phyloP scores from a whole-genome alignment of 257 asterid species.

The Solanum dulcamara region DNA sequence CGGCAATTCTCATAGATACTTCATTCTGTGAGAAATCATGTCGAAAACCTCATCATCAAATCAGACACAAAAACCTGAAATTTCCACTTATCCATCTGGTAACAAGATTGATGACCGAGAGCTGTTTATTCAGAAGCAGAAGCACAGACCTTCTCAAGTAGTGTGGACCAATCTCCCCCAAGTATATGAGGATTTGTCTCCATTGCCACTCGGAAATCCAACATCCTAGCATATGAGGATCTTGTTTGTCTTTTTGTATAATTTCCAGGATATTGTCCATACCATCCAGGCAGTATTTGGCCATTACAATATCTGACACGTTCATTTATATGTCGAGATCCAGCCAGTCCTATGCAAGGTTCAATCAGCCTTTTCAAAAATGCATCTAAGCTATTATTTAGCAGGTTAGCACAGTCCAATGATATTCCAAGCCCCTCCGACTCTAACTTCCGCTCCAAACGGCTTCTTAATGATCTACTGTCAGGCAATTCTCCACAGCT shows the following conservation, averaged over 20 bases:
- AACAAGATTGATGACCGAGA: background rate
- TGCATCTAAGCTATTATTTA: constrained; percentile 55
- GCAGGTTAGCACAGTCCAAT: constrained; percentile 47
- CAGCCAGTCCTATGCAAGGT: constrained; percentile 51
- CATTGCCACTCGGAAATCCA: constrained; percentile 72
- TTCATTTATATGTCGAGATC: constrained; percentile 15
- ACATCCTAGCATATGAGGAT: constrained; percentile 18
- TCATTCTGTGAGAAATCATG: background rate
- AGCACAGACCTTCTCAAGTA: constrained; percentile 54
- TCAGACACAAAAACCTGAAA: background rate
- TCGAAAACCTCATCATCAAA: background rate
- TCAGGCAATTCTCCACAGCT: constrained; percentile 45
- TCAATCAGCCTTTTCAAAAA: constrained; percentile 54
- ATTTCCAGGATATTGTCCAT: constrained; percentile 7
- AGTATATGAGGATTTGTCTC: constrained; percentile 56
- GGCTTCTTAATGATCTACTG: constrained; percentile 30
- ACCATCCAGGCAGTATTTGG: constrained; percentile 9
- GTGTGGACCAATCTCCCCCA: constrained; percentile 68
- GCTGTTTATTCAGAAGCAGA: constrained; percentile 17
- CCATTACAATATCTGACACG: constrained; percentile 5
- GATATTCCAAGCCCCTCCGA: constrained; percentile 61
- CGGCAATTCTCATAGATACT: background rate
- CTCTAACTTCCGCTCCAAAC: constrained; percentile 52
- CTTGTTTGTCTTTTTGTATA: constrained; percentile 3
- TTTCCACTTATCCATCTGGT: background rate